phyloP scores from a whole-genome alignment of 2,329 filamentous ascomycete species.

The Botrytis hyacinthi region DNA sequence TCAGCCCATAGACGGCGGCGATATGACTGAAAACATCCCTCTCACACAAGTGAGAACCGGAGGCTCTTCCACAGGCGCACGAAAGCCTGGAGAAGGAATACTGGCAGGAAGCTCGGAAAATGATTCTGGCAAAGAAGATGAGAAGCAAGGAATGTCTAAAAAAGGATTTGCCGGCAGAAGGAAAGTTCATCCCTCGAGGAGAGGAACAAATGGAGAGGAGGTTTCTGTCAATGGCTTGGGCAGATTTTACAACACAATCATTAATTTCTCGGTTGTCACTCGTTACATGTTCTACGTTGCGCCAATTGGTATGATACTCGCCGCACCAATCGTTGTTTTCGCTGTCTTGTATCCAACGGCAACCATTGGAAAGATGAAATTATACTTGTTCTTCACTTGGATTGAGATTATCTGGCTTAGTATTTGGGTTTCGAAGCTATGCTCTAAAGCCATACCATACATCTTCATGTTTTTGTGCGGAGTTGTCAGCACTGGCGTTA shows the following conservation, averaged over 20 bases:
- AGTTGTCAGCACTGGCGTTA: slow-evolving; percentile 65
- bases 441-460: slow-evolving; percentile 58
- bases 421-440: slow-evolving; percentile 65
- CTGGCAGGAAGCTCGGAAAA: slow-evolving; percentile 20
- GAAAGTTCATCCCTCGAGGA: slow-evolving; percentile 43
- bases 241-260: slow-evolving; percentile 61
- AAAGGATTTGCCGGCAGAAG: slow-evolving; percentile 45
- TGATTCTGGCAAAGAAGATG: slow-evolving; percentile 26
- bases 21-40: slow-evolving; percentile 47
- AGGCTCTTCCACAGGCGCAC: slow-evolving; percentile 54
- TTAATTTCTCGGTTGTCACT: slow-evolving; percentile 61
- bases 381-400: slow-evolving; percentile 66
- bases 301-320: slow-evolving; percentile 60
- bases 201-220: slow-evolving; percentile 51
- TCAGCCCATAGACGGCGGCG: slow-evolving; percentile 32
- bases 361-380: slow-evolving; percentile 44
- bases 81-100: slow-evolving; percentile 46
- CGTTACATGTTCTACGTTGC: slow-evolving; percentile 67
- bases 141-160: slow-evolving; percentile 34
- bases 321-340: slow-evolving; percentile 57
- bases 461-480: slow-evolving; percentile 68
- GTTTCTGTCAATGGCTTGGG: slow-evolving; percentile 63
- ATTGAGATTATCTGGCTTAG: slow-evolving; percentile 66
- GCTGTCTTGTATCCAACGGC: slow-evolving; percentile 31
- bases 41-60: slow-evolving; percentile 56